Evolutionary conservation across 805 yeast species (phyloP).

Genomic region (Schizosaccharomyces lindneri): DNA sequence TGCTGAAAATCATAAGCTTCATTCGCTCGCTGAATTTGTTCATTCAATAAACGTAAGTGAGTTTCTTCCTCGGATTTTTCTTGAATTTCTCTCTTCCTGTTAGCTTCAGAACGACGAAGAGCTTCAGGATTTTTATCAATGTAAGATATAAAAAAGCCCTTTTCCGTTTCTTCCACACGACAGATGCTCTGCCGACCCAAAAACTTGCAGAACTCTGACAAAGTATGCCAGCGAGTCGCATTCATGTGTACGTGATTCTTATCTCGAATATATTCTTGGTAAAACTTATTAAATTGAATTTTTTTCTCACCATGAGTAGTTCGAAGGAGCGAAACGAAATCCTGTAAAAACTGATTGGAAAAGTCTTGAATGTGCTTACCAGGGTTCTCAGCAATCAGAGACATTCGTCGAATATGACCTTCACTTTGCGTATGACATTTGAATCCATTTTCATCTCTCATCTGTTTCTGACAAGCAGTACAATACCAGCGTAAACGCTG

Average conservation of each 20-base stretch:
- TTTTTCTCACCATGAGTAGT: conserved; percentile 59
- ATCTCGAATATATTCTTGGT: conserved; percentile 70
- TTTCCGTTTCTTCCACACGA: conserved; percentile 19
- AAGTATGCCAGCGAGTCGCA: conserved; percentile 54
- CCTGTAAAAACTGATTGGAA: conserved; percentile 32
- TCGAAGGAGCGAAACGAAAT: conserved; percentile 37
- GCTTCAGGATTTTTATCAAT: conserved; percentile 31
- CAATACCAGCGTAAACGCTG: conserved; percentile 76
- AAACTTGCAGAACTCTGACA: conserved; percentile 41
- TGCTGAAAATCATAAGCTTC: neutral
- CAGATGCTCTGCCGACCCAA: conserved; percentile 34
- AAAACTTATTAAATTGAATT: conserved; percentile 60
- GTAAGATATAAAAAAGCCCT: conserved; percentile 24
- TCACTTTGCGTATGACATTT: conserved; percentile 72
- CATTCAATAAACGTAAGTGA: conserved; percentile 19
- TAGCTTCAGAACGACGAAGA: conserved; percentile 17
- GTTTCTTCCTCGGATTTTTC: conserved; percentile 24
- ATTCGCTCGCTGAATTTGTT: conserved; percentile 28
- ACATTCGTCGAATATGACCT: conserved; percentile 38
- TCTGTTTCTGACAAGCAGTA: conserved; percentile 70
- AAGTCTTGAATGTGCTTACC: conserved; percentile 26
- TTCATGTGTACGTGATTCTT: conserved; percentile 74
- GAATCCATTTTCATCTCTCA: conserved; percentile 89
- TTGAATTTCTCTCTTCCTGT: conserved; percentile 16
- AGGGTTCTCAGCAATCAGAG: conserved; percentile 21